phyloP scores from a whole-genome alignment of 495 filamentous ascomycete species.

The Filosporella fistucella region DNA sequence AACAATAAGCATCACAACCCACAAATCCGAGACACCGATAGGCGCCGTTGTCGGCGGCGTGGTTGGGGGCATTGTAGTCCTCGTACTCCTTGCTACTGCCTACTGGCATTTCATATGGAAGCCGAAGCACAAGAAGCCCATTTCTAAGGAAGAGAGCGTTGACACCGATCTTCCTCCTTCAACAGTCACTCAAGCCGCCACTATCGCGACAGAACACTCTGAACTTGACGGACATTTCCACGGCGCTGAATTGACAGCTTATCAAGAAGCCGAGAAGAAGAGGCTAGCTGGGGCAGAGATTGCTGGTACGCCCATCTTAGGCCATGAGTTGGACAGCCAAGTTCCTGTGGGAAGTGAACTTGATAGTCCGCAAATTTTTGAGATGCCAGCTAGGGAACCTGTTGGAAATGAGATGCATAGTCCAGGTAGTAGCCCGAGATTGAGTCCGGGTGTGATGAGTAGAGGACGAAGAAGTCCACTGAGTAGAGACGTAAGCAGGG shows the following conservation, averaged over 20 bases:
- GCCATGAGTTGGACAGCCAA: constrained; percentile 5
- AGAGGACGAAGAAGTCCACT: not conserved
- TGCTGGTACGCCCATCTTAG: not conserved
- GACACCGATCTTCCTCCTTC: not conserved
- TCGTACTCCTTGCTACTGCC: not conserved
- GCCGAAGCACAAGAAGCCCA: not conserved
- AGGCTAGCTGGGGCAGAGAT: not conserved
- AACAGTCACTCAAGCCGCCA: not conserved
- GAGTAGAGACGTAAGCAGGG: not conserved
- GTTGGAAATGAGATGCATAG: constrained; percentile 1
- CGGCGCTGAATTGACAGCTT: not conserved
- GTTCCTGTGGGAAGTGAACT: constrained; percentile 2
- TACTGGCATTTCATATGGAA: not conserved
- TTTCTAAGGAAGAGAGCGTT: not conserved
- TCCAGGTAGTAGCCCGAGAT: not conserved
- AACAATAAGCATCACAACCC: not conserved
- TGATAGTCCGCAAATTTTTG: not conserved
- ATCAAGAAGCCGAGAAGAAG: not conserved
- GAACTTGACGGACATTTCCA: not conserved
- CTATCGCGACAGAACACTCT: too few species aligned
- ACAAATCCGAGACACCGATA: not conserved
- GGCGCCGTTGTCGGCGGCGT: constrained; percentile 5
- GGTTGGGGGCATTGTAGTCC: constrained; percentile 3
- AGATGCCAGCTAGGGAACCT: constrained; percentile 6
- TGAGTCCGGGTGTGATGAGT: not conserved